These are phyloP conservation scores for Diaporthe nobilis DNA, from an alignment of 2,329 filamentous ascomycete species.

Conservation along the genomic window DNA sequence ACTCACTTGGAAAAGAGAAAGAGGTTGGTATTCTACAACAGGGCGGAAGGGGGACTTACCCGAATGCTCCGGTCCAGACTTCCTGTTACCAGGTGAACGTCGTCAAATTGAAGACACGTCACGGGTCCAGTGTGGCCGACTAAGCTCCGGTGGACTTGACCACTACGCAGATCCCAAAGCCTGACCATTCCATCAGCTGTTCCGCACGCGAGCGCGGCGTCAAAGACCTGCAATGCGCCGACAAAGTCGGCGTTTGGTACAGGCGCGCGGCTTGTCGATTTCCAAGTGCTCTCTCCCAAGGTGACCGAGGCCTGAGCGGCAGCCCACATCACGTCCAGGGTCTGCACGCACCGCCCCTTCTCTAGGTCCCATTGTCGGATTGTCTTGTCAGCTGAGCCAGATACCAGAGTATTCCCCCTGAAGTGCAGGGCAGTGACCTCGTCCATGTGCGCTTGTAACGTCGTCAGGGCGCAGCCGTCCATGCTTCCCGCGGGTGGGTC, in stretches of 20 bases:
- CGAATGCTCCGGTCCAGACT: conserved; percentile 93
- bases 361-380: conserved; percentile 97
- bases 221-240: conserved; percentile 94
- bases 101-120: conserved; percentile 95
- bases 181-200: conserved; percentile 98
- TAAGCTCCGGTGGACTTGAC: conserved; percentile 95
- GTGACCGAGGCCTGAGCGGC: conserved; percentile 88
- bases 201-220: conserved; percentile 94
- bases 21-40: neutral
- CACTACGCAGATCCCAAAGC: conserved; percentile 95
- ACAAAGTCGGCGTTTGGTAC: conserved; percentile 89
- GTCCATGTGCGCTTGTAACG: conserved; percentile 89
- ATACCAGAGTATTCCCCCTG: conserved; percentile 89
- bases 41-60: conserved; percentile 69
- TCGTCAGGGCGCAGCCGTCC: conserved; percentile 90
- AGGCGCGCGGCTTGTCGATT: conserved; percentile 76
- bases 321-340: conserved; percentile 97
- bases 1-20: neutral
- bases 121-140: conserved; percentile 97
- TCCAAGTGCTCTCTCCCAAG: conserved; percentile 77
- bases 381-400: conserved; percentile 97
- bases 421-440: conserved; percentile 97
- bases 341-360: conserved; percentile 97
- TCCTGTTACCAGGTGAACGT: conserved; percentile 93
- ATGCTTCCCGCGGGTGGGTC: conserved; percentile 84